A percentile compares a stretch with the other conserved stretches of the same genome.
Conservation (phyloP, 2,329 filamentous ascomycete genomes). For the Pseudocercospora cruenta region DNA sequence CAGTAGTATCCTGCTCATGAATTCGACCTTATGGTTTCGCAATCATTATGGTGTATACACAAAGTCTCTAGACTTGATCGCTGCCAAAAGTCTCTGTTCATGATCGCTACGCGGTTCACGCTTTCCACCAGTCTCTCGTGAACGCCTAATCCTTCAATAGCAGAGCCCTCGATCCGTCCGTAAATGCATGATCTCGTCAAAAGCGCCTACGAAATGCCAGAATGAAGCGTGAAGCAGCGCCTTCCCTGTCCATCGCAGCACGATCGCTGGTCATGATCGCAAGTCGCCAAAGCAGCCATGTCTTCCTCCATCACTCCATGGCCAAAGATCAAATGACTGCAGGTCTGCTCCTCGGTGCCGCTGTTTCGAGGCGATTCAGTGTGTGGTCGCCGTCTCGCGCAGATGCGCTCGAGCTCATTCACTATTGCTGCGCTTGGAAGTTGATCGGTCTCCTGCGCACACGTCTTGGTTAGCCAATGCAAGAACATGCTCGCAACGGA, state of each 20-base stretch:
- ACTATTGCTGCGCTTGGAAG: constrained; percentile 2
- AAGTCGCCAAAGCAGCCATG: neutral
- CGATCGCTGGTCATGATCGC: neutral
- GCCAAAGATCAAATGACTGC: neutral
- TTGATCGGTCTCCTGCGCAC: constrained; percentile 2
- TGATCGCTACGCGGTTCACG: neutral
- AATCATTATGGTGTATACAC: too few relatives aligned
- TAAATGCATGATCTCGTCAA: constrained; percentile 9
- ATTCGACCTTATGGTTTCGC: too few relatives aligned
- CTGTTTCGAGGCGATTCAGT: neutral
- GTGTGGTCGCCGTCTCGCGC: neutral
- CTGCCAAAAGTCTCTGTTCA: neutral
- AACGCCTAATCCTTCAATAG: neutral
- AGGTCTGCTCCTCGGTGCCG: neutral
- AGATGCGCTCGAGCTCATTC: neutral
- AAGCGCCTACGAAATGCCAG: neutral
- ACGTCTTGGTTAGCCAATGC: neutral
- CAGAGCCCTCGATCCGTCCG: neutral
- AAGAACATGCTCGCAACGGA: neutral
- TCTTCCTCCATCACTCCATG: neutral
- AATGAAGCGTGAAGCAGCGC: neutral
- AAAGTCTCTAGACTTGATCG: too few relatives aligned
- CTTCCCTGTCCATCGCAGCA: neutral
- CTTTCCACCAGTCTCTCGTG: neutral
- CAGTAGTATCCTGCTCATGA: too few relatives aligned